These are phyloP conservation scores for Daldinia eschscholtzii DNA, from an alignment of 2,329 filamentous ascomycete species.

Conservation along the genomic window DNA sequence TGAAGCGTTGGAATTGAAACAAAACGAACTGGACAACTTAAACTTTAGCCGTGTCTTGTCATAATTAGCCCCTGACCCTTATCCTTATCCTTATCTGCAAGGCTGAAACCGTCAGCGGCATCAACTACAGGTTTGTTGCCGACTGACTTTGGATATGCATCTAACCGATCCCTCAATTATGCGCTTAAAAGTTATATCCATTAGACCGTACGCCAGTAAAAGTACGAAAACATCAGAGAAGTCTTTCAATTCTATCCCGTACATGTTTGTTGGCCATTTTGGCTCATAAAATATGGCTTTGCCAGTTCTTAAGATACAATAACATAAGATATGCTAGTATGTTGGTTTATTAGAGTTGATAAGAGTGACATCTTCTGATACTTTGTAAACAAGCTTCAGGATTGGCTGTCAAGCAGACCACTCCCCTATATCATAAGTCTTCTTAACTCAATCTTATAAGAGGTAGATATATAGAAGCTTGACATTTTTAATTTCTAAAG, in stretches of 20 bases:
- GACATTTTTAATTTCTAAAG: too few relatives aligned
- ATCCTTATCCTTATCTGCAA: slow-evolving; percentile 21
- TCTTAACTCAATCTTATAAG: too few relatives aligned
- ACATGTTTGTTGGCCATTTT: too few relatives aligned
- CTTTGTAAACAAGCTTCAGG: too few relatives aligned
- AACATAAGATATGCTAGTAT: neutral
- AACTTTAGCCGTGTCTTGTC: slow-evolving; percentile 38
- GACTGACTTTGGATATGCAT: neutral
- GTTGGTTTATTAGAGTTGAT: neutral
- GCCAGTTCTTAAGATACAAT: neutral
- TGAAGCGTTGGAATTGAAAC: slow-evolving; percentile 19
- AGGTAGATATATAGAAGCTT: too few relatives aligned
- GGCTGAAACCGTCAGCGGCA: slow-evolving; percentile 33
- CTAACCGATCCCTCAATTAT: neutral
- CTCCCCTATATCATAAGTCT: too few relatives aligned
- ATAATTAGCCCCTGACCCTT: slow-evolving; percentile 10
- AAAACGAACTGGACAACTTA: slow-evolving; percentile 31
- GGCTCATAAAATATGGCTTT: too few relatives aligned
- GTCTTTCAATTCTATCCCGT: neutral
- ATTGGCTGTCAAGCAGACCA: too few relatives aligned
- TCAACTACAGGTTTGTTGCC: neutral
- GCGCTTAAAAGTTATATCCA: neutral
- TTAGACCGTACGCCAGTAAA: neutral
- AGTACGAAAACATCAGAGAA: too few relatives aligned
- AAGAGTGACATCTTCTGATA: too few relatives aligned